Evolutionary conservation across 768 basidiomycete species (phyloP).

Genomic region (Leucocoprinus leucothites): DNA sequence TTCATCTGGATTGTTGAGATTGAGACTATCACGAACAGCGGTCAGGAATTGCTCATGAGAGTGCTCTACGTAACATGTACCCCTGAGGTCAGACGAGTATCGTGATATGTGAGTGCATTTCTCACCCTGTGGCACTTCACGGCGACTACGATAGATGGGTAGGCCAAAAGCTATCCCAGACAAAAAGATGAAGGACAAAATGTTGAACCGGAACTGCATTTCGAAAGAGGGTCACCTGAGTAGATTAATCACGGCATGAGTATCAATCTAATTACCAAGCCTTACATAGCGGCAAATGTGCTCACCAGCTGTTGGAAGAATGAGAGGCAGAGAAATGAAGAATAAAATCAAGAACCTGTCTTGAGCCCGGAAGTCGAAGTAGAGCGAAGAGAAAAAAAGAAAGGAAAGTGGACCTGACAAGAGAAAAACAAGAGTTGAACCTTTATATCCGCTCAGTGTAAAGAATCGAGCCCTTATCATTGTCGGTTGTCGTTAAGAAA

Average conservation of each 20-base stretch:
- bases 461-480: not conserved
- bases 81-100: not conserved
- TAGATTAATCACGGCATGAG: not conserved
- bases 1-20: conserved; percentile 53
- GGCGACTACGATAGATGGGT: conserved; percentile 34
- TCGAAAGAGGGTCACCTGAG: conserved; percentile 2
- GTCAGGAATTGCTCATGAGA: conserved; percentile 59
- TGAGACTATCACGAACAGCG: conserved; percentile 44
- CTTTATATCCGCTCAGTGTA: not conserved
- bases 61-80: conserved; percentile 47
- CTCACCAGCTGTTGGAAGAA: not conserved
- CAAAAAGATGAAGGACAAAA: conserved; percentile 32
- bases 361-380: conserved; percentile 41
- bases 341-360: conserved; percentile 49
- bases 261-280: not conserved
- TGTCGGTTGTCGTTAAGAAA: not conserved
- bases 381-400: conserved; percentile 21
- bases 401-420: conserved; percentile 11
- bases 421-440: not conserved
- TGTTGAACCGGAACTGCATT: conserved; percentile 33
- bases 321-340: conserved; percentile 21
- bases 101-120: not conserved
- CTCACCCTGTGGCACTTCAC: conserved; percentile 67
- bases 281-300: no score
- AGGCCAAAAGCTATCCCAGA: conserved; percentile 31